Percentiles rank a stretch among this genome's conserved stretches.
Conservation (phyloP, 2,329 filamentous ascomycete species). For the Cadophora malorum region DNA sequence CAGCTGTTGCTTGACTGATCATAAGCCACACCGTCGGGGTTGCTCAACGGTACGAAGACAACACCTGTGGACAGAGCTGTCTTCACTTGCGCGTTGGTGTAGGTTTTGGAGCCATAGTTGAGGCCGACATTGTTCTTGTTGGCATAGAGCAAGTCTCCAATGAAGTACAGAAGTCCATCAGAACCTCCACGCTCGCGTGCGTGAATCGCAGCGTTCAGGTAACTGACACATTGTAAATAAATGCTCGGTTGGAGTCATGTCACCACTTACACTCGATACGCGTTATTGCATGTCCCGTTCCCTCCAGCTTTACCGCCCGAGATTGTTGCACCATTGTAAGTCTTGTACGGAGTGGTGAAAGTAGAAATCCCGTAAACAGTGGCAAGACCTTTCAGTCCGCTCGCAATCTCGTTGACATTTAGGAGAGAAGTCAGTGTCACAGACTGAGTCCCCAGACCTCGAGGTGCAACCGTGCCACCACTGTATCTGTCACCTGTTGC, state of each 20-base stretch:
- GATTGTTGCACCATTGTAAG: constrained; percentile 50
- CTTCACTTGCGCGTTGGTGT: constrained; percentile 58
- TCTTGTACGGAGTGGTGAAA: constrained; percentile 51
- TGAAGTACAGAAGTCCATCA: constrained; percentile 63
- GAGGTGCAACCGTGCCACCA: constrained; percentile 48
- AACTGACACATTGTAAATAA: neutral
- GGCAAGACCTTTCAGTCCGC: constrained; percentile 50
- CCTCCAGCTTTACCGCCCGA: constrained; percentile 53
- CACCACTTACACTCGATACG: constrained; percentile 51
- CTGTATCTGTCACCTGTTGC: constrained; percentile 53
- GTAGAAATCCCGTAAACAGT: constrained; percentile 49
- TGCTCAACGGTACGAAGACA: constrained; percentile 58
- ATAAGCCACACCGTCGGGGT: constrained; percentile 58
- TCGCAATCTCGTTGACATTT: constrained; percentile 51
- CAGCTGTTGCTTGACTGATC: constrained; percentile 57
- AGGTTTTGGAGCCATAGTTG: constrained; percentile 57
- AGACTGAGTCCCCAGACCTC: constrained; percentile 50
- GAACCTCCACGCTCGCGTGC: constrained; percentile 63
- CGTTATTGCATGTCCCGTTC: constrained; percentile 48
- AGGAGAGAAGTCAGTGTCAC: constrained; percentile 50
- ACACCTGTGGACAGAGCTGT: constrained; percentile 59
- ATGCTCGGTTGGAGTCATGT: neutral
- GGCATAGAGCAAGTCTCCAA: constrained; percentile 62
- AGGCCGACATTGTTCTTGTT: constrained; percentile 56
- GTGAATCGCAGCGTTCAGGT: constrained; percentile 61